Evolutionary conservation across 2,329 filamentous ascomycete species (phyloP), one percentile per base, ranked within the genome.

Genomic region (Orbilia brochopaga): DNA sequence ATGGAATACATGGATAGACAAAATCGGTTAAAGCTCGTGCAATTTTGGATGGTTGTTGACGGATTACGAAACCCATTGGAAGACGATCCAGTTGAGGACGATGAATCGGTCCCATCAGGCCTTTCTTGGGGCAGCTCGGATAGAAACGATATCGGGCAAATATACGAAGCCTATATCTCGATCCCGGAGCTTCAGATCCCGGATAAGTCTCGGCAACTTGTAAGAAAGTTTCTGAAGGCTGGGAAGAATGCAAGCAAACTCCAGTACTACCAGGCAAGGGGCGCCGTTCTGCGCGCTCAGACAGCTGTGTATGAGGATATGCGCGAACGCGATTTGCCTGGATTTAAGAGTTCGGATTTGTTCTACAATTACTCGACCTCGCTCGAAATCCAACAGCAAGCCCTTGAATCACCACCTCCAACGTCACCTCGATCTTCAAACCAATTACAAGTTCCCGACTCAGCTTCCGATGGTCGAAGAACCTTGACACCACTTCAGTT

Each of bases 1-100:
- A 99, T 99, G 94, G 94, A 99, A 78, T 97, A 92, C 77, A 99
- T 99, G 94, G 94, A 99, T 78, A 88, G 94, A 46, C 90, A 92
- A 78, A 85, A 85, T 15, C 83, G 93, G 24, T 93, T 97, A 88
- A 85, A 90, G 13, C 82, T 97, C 52, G 92, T 99, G 4, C 94
- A 99, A 77, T 99, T 97, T 79, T 99, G 93, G 92, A 88, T 99
- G 44, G 94, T 97, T 1, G 94, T 97, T 4, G 94, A 99, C 80
- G 93, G 94, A 0, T 91, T 97, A 76, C 89, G 95, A 46, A 96
- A 95, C 76, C 95, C 94, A 0, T 82, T 99, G 1, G 94, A 99
- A 79, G 90, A 93, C 74, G 89, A 90, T 76, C 88, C 88, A 37
- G 88, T 88, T 19, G 90, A 94, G 69, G 77, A 79, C 53, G 81